Evolutionary conservation across 495 filamentous ascomycete genomes (phyloP).

Genomic region (Talaromyces nanjingensis): DNA sequence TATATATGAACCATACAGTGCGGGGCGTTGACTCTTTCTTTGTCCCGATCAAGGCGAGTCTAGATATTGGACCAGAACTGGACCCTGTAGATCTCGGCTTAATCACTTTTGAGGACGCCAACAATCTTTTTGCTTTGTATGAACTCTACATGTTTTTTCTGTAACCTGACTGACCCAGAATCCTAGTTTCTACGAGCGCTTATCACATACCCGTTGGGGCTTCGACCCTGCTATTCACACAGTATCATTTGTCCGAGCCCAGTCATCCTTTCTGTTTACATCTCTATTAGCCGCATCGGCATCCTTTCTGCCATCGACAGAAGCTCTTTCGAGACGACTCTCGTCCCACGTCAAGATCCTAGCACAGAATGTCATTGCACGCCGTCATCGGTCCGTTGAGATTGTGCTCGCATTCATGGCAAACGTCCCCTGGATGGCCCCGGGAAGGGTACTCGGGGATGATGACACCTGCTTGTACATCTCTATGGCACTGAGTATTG

Average conservation of each 20-base stretch:
- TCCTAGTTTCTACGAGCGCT: slow-evolving; percentile 57
- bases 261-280: slow-evolving; percentile 65
- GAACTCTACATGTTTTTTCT: slow-evolving; percentile 12
- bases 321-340: slow-evolving; percentile 55
- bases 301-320: slow-evolving; percentile 55
- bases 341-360: slow-evolving; percentile 57
- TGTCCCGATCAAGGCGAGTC: slow-evolving; percentile 48
- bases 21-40: slow-evolving; percentile 41
- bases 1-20: background rate
- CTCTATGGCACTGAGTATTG: slow-evolving; percentile 60
- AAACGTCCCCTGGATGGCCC: slow-evolving; percentile 72
- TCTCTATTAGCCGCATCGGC: slow-evolving; percentile 60
- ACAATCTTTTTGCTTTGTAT: slow-evolving; percentile 58
- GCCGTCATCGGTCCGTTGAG: slow-evolving; percentile 59
- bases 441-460: slow-evolving; percentile 58
- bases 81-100: slow-evolving; percentile 64
- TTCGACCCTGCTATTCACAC: slow-evolving; percentile 61
- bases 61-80: slow-evolving; percentile 54
- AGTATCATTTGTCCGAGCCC: slow-evolving; percentile 52
- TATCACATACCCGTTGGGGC: slow-evolving; percentile 69
- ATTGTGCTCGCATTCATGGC: slow-evolving; percentile 70
- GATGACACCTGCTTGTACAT: slow-evolving; percentile 69
- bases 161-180: slow-evolving; percentile 5
- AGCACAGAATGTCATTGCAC: slow-evolving; percentile 49
- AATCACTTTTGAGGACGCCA: slow-evolving; percentile 53